A percentile compares a stretch with the other conserved stretches of the same genome.
Evolutionary conservation across 1,284 basidiomycete genomes (phyloP).

Genomic region (Tilletia walkeri): DNA sequence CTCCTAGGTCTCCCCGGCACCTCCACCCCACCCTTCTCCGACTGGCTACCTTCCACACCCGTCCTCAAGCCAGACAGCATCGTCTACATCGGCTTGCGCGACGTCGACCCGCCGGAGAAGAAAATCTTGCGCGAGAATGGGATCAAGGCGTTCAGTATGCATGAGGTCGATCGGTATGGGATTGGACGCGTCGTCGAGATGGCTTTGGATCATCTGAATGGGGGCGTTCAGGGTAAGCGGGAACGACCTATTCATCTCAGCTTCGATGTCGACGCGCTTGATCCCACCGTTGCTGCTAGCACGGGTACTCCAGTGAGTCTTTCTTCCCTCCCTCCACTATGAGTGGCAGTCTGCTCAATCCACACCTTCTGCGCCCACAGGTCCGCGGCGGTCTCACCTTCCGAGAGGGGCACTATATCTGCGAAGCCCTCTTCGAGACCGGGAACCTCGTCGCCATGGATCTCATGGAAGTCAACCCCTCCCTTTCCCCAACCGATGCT

Average conservation of each 20-base stretch:
- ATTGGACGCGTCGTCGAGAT: constrained; percentile 86
- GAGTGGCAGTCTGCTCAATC: constrained; percentile 15
- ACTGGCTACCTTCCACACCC: constrained; percentile 40
- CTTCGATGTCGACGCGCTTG: constrained; percentile 84
- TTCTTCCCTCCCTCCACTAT: not conserved
- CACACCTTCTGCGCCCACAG: constrained; percentile 60
- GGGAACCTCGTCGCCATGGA: constrained; percentile 79
- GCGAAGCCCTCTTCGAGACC: constrained; percentile 89
- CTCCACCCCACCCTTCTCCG: constrained; percentile 49
- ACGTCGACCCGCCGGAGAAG: constrained; percentile 88
- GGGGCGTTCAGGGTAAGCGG: constrained; percentile 58
- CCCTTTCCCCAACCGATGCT: constrained; percentile 69
- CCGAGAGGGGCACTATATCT: constrained; percentile 89
- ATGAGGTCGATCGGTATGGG: constrained; percentile 94
- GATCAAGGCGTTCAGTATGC: constrained; percentile 96
- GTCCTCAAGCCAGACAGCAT: constrained; percentile 67
- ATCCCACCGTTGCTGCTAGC: constrained; percentile 88
- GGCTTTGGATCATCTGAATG: constrained; percentile 89
- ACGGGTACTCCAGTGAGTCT: constrained; percentile 78
- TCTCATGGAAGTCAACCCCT: constrained; percentile 89
- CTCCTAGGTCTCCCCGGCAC: constrained; percentile 60
- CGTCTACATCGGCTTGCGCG: constrained; percentile 93
- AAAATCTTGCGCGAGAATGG: constrained; percentile 76
- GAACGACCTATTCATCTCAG: constrained; percentile 85
- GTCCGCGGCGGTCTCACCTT: constrained; percentile 88